A percentile compares a stretch with the other conserved stretches of the same genome.
Conservation (phyloP, 768 basidiomycete species). For the Tulasnella sp. region DNA sequence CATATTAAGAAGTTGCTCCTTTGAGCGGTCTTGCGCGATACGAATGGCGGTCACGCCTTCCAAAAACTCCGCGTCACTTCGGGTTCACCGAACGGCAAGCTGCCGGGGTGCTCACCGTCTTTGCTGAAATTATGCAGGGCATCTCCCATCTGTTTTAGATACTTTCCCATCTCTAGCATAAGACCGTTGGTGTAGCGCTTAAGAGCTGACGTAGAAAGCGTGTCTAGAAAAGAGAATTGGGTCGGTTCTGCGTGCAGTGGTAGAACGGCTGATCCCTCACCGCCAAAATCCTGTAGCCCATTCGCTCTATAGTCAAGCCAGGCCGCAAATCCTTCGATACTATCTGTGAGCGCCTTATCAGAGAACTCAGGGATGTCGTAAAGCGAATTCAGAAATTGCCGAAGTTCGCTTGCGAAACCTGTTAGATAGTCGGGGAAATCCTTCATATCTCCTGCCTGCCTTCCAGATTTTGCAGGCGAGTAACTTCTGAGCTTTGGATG, state of each 20-base stretch:
- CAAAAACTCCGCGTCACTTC: not conserved
- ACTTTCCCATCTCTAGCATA: slow-evolving; percentile 65
- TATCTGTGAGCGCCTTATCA: slow-evolving; percentile 65
- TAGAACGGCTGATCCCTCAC: slow-evolving; percentile 42
- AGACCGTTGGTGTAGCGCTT: slow-evolving; percentile 64
- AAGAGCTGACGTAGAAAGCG: slow-evolving; percentile 67
- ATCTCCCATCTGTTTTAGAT: slow-evolving; percentile 61
- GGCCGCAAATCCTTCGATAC: slow-evolving; percentile 61
- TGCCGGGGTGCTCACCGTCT: slow-evolving; percentile 48
- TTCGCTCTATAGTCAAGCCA: slow-evolving; percentile 77
- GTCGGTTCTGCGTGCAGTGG: not conserved
- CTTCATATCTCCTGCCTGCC: slow-evolving; percentile 48
- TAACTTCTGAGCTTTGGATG: slow-evolving; percentile 30
- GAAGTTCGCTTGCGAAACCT: slow-evolving; percentile 58
- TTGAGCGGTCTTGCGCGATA: slow-evolving; percentile 16
- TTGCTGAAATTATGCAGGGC: slow-evolving; percentile 69
- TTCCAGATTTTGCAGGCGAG: slow-evolving; percentile 7
- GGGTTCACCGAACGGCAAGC: not conserved
- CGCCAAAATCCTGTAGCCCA: slow-evolving; percentile 55
- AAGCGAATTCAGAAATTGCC: slow-evolving; percentile 61
- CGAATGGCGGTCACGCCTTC: slow-evolving; percentile 71
- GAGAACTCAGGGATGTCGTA: slow-evolving; percentile 72
- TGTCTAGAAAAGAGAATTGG: slow-evolving; percentile 41
- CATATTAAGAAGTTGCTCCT: too few relatives aligned
- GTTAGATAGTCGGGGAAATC: slow-evolving; percentile 63